Percentiles rank a stretch among this genome's conserved stretches.
These are phyloP conservation scores for Aspergillus tubingensis DNA, from an alignment of 2,329 filamentous ascomycete species.

Conservation along the genomic window DNA sequence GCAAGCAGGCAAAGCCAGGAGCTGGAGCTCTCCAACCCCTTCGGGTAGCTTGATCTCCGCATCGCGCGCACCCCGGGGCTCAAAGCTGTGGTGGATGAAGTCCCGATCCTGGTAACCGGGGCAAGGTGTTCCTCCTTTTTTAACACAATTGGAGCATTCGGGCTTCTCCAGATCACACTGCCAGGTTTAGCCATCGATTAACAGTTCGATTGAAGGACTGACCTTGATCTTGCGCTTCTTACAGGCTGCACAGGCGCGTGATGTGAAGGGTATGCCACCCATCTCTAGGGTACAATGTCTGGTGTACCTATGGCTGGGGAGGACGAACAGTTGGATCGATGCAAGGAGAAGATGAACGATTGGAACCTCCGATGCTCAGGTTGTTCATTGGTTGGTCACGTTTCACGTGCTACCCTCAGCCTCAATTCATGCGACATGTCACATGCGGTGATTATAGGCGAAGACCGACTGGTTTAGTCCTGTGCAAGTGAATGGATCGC, in stretches of 20 bases:
- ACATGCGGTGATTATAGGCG: too few species aligned
- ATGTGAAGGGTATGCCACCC: neutral
- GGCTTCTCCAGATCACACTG: neutral
- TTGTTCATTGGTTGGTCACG: too few species aligned
- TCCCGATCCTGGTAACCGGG: neutral
- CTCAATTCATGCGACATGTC: too few species aligned
- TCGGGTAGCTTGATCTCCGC: neutral
- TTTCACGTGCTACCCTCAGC: too few species aligned
- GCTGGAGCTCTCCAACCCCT: neutral
- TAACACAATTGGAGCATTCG: neutral
- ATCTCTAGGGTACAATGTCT: neutral
- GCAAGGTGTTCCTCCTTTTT: neutral
- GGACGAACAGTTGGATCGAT: too few species aligned
- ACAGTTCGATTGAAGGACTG: neutral
- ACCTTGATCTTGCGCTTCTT: neutral
- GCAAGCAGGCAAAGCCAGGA: neutral
- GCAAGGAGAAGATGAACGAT: too few species aligned
- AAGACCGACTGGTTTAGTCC: too few species aligned
- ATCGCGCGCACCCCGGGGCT: neutral
- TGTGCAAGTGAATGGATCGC: too few species aligned
- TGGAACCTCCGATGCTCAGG: too few species aligned
- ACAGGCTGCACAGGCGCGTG: neutral
- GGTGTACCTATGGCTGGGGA: too few species aligned
- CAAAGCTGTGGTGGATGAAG: neutral
- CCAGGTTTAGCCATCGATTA: neutral